Percentiles rank a stretch among this genome's conserved stretches.
Conservation (phyloP, 768 basidiomycete genomes). For the Cubamyces sp. region DNA sequence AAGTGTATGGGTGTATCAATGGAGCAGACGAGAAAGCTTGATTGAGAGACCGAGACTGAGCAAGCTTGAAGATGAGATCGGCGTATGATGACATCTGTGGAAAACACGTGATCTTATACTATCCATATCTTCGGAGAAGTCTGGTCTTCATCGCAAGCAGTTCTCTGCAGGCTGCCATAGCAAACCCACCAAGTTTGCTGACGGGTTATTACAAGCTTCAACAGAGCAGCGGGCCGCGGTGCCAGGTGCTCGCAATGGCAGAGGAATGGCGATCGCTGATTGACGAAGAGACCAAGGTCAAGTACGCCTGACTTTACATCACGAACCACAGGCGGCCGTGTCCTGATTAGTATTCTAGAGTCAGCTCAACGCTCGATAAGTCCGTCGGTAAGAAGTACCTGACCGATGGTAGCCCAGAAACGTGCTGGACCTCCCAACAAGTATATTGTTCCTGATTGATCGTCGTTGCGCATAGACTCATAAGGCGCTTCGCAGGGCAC, state of each 20-base stretch:
- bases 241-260: neutral
- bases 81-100: neutral
- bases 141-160: no score
- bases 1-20: neutral
- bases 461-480: neutral
- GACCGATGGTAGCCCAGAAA: constrained; percentile 72
- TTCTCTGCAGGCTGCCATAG: no score
- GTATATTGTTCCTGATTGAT: constrained; percentile 38
- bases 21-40: neutral
- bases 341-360: constrained; percentile 47
- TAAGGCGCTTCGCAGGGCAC: constrained; percentile 55
- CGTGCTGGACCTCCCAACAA: constrained; percentile 86
- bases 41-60: neutral
- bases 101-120: neutral
- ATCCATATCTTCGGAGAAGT: no score
- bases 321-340: neutral
- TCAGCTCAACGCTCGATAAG: constrained; percentile 81
- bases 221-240: no score
- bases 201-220: no score
- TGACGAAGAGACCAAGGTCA: constrained; percentile 50
- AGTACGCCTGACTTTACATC: constrained; percentile 39
- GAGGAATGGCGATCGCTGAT: constrained; percentile 42
- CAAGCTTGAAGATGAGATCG: neutral
- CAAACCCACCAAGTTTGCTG: no score
- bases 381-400: constrained; percentile 71